Base-by-base conservation (phyloP, 805 yeast genomes). In the Sugiyamaella americana region DNA sequence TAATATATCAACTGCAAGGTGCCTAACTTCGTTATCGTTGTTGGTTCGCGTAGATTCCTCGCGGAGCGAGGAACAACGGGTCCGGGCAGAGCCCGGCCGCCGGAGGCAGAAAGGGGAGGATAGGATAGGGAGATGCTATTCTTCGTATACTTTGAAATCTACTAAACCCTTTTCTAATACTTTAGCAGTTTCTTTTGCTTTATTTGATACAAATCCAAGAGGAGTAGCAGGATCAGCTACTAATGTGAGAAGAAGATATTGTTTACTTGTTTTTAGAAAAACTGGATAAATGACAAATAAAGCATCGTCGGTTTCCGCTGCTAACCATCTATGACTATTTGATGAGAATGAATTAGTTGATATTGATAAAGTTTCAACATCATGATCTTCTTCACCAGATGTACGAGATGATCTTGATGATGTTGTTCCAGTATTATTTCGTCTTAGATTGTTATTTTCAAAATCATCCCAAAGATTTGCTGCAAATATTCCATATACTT, bases 401-500 rank as follows among this genome's bases (percentile, higher is more conserved):
- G 32, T 26, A 8, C 8, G 11, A 8, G 32, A 8, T 26, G 32
- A 26, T 13, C 11, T 26, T 26, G 11, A 8, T 8, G 32, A 26
- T 8, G 11, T 29, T 43, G n/a, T 13, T 17, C 38, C 20, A 19
- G 22, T 43, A 49, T n/a, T 44, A 17, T 10, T n/a, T n/a, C n/a
- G n/a, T n/a, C n/a, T n/a, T n/a, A n/a, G n/a, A 26, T 26, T 26
- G 21, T 16, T 18, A 35, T 35, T 8, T 21, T 35, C 21, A 8
- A 17, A 16, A 5, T 44, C 32, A 10, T 52, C 43, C 61, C 63
- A 61, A 8, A 52, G 49, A 36, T 58, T 50, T 16, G 64, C 54
- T 3, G 63, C 64, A 48, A 59, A 59, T n/a, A 60, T 48, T 6
- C 58, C 59, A 34, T 52, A 58, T 11, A 62, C 56, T 35, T 60